Percentiles rank a stretch among this genome's conserved stretches.
Evolutionary conservation across 225 moss, liverwort and hornwort genomes (phyloP).

Genomic region (Pleurozium schreberi): DNA sequence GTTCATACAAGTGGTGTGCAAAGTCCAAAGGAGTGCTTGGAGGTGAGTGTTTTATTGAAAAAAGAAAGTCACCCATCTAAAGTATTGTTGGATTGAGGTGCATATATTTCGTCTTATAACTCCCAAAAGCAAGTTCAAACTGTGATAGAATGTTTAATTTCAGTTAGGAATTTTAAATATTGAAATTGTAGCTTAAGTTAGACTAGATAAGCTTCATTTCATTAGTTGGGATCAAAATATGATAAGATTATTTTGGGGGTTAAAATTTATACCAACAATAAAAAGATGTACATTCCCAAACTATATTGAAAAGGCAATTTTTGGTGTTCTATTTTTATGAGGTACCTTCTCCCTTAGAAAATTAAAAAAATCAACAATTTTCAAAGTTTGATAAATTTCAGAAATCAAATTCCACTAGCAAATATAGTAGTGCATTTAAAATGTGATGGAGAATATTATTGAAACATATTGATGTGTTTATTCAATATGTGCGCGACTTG

Average conservation of each 20-base stretch:
- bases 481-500: no score
- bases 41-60: not conserved
- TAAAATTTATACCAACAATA: no score
- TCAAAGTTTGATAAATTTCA: no score
- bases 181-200: fast-evolving
- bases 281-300: fast-evolving
- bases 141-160: not conserved
- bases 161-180: not conserved
- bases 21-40: not conserved
- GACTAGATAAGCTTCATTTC: not conserved
- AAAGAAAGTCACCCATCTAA: not conserved
- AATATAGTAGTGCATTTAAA: no score
- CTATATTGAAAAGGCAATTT: not conserved
- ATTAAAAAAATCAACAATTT: no score
- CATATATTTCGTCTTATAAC: not conserved
- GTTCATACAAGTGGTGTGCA: no score
- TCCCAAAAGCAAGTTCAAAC: no score
- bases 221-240: no score
- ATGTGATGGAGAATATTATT: no score
- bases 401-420: no score
- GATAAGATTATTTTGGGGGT: not conserved
- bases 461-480: no score
- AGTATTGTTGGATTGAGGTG: not conserved
- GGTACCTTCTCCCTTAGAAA: no score
- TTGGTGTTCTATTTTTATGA: fast-evolving